These are phyloP conservation scores for Lupinus albus DNA, from an alignment of 306 rosid species.

Conservation along the genomic window DNA sequence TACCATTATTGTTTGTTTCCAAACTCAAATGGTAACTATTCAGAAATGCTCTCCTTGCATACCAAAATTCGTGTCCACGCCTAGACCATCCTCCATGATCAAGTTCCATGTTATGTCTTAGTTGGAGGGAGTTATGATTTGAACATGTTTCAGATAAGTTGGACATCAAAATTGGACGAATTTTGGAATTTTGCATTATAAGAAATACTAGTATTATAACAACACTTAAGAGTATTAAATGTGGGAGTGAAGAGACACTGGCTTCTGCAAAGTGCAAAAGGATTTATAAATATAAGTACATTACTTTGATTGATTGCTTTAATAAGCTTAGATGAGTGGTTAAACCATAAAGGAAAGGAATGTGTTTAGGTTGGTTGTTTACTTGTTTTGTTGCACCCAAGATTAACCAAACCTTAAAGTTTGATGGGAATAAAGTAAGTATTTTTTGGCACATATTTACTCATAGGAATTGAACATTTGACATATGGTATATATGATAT, in stretches of 20 bases:
- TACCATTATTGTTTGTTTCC: slow-evolving; percentile 29
- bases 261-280: background rate
- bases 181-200: slow-evolving; percentile 44
- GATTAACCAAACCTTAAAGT: slow-evolving; percentile 33
- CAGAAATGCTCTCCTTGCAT: slow-evolving; percentile 56
- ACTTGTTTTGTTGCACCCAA: slow-evolving; percentile 54
- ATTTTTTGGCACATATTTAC: no score
- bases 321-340: slow-evolving; percentile 26
- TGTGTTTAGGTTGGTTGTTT: slow-evolving; percentile 43
- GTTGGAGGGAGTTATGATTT: slow-evolving; percentile 6
- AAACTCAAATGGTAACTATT: slow-evolving; percentile 56
- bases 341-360: slow-evolving; percentile 39
- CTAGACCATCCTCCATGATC: slow-evolving; percentile 37
- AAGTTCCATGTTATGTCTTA: slow-evolving; percentile 29
- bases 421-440: no score
- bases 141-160: background rate
- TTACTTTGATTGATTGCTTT: slow-evolving; percentile 15
- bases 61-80: slow-evolving; percentile 51
- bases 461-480: no score
- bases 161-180: slow-evolving; percentile 37
- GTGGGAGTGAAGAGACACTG: background rate
- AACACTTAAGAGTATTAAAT: background rate
- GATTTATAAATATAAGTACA: slow-evolving; percentile 1
- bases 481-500: no score
- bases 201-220: background rate